Base-by-base conservation (phyloP, 192 early-diverging fungal genomes). In the Coemansia sp. region DNA sequence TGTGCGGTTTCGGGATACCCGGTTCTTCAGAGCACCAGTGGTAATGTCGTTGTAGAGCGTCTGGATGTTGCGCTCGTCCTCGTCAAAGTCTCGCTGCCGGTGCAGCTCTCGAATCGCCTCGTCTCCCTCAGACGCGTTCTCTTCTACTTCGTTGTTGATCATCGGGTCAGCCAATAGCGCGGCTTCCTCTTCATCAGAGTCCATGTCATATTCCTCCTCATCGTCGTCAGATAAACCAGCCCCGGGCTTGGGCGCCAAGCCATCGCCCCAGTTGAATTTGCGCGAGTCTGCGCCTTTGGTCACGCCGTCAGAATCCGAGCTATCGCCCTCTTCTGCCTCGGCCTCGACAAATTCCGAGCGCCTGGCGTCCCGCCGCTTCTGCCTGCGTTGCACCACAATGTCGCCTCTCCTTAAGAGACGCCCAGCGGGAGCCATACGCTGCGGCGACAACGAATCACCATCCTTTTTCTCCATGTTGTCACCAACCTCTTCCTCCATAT, bases 281-380 rank as follows among this genome's bases (percentile, higher is more conserved):
- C 76, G 66, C 29, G 19, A 37, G 38, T 25, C 67, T 29, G 62
- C 63, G 5, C 11, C 21, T 31, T 62, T 29, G 19, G 6, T 58
- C 5, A 76, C 72, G 32, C 11, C 48, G n/a, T 70, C 73, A 5
- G 73, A 74, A 21, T 79, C 79, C 3, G 73, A 74, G 68, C 76
- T 78, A 39, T 73, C 70, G 59, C 77, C 78, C 15, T 76, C 76
- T 37, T 85, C 79, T 0, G 84, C 84, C 44, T 85, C 84, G 51
- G 74, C 78, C 21, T 78, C 84, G 1, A 85, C 62, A 72, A 85
- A 85, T 48, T 78, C 79, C 5, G 84, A 77, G 12, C 68, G 72
- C 51, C 51, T 62, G 37, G 17, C 32, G 37, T 59, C 15, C 31
- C 45, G 38, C 12, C 65, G 64, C 59, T 39, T 67, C 19, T 27